Conservation (phyloP, 768 basidiomycete species). For the Russula brevipes region DNA sequence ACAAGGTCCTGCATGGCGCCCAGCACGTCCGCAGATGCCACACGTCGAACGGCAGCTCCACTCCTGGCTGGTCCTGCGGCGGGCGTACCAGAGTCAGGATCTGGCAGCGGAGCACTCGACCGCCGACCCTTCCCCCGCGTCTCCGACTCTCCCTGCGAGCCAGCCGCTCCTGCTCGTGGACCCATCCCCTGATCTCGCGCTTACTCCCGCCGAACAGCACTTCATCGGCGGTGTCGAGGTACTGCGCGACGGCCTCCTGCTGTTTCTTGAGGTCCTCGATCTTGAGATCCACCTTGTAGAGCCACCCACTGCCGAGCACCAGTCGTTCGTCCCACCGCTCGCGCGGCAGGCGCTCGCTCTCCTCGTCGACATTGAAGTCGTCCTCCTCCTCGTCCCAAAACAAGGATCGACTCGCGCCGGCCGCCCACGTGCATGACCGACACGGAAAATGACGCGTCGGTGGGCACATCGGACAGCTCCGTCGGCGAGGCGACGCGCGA, state of each 20-base stretch:
- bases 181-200: constrained; percentile 46
- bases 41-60: constrained; percentile 37
- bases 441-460: constrained; percentile 61
- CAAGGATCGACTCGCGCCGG: constrained; percentile 56
- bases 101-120: constrained; percentile 40
- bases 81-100: constrained; percentile 31
- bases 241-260: constrained; percentile 49
- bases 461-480: constrained; percentile 30
- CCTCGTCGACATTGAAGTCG: constrained; percentile 44
- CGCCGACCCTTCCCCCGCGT: constrained; percentile 40
- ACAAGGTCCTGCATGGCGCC: constrained; percentile 47
- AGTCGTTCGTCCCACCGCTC: constrained; percentile 80
- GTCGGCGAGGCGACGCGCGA: constrained; percentile 46
- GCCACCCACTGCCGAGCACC: constrained; percentile 74
- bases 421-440: constrained; percentile 68
- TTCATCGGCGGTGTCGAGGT: constrained; percentile 75
- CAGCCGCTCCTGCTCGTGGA: constrained; percentile 42
- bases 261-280: constrained; percentile 54
- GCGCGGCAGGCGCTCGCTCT: constrained; percentile 43
- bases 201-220: constrained; percentile 64
- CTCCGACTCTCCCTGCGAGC: constrained; percentile 41
- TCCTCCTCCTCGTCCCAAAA: constrained; percentile 73
- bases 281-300: constrained; percentile 64
- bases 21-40: constrained; percentile 58
- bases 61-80: background rate